Conservation (phyloP, 2,329 filamentous ascomycete species). For the Sporothrix euskadiensis region DNA sequence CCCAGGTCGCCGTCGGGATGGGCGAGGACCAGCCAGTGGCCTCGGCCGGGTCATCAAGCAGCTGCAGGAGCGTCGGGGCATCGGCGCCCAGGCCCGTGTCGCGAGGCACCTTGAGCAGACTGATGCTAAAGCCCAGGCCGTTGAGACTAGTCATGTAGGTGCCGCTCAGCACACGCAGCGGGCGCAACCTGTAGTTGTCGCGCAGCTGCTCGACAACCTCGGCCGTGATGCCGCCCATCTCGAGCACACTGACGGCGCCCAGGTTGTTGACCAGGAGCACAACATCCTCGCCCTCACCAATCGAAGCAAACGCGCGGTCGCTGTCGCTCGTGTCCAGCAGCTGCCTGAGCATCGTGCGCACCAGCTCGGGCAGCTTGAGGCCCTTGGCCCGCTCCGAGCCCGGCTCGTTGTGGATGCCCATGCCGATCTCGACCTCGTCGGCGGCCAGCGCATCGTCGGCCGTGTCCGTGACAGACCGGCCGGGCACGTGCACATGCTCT, state of each 20-base stretch:
- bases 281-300: conserved; percentile 64
- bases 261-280: conserved; percentile 75
- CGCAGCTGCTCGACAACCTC: conserved; percentile 67
- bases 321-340: conserved; percentile 65
- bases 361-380: conserved; percentile 55
- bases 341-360: conserved; percentile 67
- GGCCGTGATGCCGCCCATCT: conserved; percentile 69
- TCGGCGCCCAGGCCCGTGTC: conserved; percentile 59
- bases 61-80: conserved; percentile 64
- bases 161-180: conserved; percentile 65
- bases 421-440: conserved; percentile 65
- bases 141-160: conserved; percentile 80
- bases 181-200: conserved; percentile 58
- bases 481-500: conserved; percentile 91
- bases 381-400: conserved; percentile 55
- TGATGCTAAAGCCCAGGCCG: conserved; percentile 72
- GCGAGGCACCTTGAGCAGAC: conserved; percentile 62
- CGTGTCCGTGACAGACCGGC: conserved; percentile 57
- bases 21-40: conserved; percentile 70
- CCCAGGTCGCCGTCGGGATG: conserved; percentile 64
- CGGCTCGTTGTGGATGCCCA: conserved; percentile 76
- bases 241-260: conserved; percentile 72
- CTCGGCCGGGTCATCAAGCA: conserved; percentile 69
- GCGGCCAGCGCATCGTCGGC: conserved; percentile 57
- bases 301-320: conserved; percentile 68